phyloP scores from a whole-genome alignment of 1,284 basidiomycete species.

The Ganoderma meredithae region DNA sequence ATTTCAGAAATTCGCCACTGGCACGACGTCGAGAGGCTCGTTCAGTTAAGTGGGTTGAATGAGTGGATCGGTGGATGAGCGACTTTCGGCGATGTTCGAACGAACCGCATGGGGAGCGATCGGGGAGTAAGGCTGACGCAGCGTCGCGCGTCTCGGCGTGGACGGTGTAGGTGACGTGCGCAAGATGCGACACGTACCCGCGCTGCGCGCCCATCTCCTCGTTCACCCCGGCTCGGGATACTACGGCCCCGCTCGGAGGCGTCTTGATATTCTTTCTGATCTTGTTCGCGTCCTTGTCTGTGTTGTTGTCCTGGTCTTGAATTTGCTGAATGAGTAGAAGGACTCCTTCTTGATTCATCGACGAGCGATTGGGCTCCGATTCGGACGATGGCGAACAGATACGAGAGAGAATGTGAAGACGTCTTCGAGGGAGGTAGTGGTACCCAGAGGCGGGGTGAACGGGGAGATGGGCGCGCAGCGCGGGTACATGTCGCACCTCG shows the following conservation, averaged over 20 bases:
- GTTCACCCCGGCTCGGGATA: neutral
- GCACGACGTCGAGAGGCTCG: neutral
- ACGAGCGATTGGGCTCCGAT: neutral
- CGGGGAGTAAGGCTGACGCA: neutral
- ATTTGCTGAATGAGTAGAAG: neutral
- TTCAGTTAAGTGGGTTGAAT: neutral
- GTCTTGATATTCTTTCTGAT: conserved; percentile 1
- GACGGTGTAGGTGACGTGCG: neutral
- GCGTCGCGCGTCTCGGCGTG: neutral
- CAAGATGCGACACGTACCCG: neutral
- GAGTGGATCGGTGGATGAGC: neutral
- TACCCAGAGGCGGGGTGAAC: conserved; percentile 2
- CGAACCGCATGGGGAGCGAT: neutral
- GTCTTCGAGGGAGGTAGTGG: neutral
- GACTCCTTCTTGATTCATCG: too few species aligned
- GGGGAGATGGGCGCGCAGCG: conserved; percentile 3
- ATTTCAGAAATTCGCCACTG: neutral
- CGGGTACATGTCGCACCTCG: conserved; percentile 1
- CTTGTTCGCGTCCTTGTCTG: conserved; percentile 3
- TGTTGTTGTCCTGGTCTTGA: conserved; percentile 6
- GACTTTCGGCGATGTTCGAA: neutral
- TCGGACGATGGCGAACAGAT: neutral
- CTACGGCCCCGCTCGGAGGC: neutral
- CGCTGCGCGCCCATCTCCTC: neutral
- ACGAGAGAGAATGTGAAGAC: neutral